These are phyloP conservation scores for Coniella lustricola DNA, from an alignment of 2,329 filamentous ascomycete species.

Conservation along the genomic window DNA sequence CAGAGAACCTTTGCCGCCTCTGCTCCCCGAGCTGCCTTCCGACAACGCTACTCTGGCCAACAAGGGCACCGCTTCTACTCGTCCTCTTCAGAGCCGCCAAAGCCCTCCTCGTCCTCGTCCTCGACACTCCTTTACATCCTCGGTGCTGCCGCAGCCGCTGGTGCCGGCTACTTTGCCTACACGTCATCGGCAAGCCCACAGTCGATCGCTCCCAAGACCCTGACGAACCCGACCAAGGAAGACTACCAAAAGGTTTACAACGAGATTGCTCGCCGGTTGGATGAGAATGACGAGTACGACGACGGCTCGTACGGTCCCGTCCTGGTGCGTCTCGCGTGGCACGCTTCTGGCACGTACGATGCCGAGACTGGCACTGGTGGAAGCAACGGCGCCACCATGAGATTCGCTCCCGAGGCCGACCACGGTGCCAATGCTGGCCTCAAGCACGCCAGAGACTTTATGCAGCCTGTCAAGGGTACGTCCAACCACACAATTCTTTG, in stretches of 20 bases:
- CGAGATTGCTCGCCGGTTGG: constrained; percentile 68
- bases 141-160: constrained; percentile 49
- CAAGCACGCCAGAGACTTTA: constrained; percentile 79
- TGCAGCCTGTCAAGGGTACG: constrained; percentile 81
- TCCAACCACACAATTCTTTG: constrained; percentile 9
- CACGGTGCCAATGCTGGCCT: constrained; percentile 94
- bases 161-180: constrained; percentile 59
- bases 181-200: constrained; percentile 53
- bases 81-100: constrained; percentile 53
- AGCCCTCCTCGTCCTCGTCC: constrained; percentile 38
- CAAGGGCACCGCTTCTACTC: constrained; percentile 70
- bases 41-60: constrained; percentile 42
- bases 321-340: constrained; percentile 86
- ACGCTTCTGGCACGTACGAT: constrained; percentile 88
- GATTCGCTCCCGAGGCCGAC: constrained; percentile 79
- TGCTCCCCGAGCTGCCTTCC: constrained; percentile 60
- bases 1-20: constrained; percentile 50
- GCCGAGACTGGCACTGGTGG: constrained; percentile 82
- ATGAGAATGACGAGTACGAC: constrained; percentile 92
- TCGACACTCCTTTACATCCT: constrained; percentile 50
- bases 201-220: constrained; percentile 46
- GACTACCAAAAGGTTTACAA: constrained; percentile 97
- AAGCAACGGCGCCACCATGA: constrained; percentile 95
- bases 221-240: constrained; percentile 63
- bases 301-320: constrained; percentile 95